These are phyloP conservation scores for Liquidambar formosana DNA, from an alignment of 164 flowering plant species.

Conservation along the genomic window DNA sequence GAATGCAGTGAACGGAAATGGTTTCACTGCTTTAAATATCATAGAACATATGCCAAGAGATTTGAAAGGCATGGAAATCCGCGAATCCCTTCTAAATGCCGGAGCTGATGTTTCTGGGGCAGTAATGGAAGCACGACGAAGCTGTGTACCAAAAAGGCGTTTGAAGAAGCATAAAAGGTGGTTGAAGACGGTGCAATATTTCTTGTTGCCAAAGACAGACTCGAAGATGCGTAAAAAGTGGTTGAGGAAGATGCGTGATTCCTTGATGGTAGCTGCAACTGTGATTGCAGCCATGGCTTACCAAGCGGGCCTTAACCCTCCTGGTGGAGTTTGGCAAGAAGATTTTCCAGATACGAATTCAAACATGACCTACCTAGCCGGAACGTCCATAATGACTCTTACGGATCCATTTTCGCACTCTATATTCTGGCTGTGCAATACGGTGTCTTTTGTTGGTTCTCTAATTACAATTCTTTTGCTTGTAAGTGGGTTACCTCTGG, in stretches of 20 bases:
- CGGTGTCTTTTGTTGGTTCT: constrained; percentile 15
- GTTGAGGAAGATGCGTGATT: constrained; percentile 3
- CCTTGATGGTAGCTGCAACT: constrained; percentile 28
- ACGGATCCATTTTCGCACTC: not conserved
- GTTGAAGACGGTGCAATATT: no score
- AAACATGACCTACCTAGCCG: not conserved
- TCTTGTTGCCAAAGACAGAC: no score
- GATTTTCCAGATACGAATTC: no score
- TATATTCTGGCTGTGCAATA: constrained; percentile 2
- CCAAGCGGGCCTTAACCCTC: constrained; percentile 22
- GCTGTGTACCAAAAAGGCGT: no score
- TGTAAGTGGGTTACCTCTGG: constrained; percentile 20
- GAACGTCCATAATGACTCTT: constrained; percentile 10
- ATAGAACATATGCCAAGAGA: not conserved
- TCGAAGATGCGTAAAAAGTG: not conserved
- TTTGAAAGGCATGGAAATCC: no score
- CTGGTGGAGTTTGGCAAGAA: constrained; percentile 22
- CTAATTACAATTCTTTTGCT: constrained; percentile 24
- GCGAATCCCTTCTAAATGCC: not conserved
- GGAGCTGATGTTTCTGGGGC: not conserved
- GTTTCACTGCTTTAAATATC: constrained; percentile 9
- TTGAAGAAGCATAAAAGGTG: no score
- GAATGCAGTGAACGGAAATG: no score
- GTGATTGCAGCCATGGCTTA: constrained; percentile 28
- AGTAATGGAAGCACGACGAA: no score